These are phyloP conservation scores for Austropuccinia psidii DNA, from an alignment of 1,284 basidiomycete species.

Conservation along the genomic window DNA sequence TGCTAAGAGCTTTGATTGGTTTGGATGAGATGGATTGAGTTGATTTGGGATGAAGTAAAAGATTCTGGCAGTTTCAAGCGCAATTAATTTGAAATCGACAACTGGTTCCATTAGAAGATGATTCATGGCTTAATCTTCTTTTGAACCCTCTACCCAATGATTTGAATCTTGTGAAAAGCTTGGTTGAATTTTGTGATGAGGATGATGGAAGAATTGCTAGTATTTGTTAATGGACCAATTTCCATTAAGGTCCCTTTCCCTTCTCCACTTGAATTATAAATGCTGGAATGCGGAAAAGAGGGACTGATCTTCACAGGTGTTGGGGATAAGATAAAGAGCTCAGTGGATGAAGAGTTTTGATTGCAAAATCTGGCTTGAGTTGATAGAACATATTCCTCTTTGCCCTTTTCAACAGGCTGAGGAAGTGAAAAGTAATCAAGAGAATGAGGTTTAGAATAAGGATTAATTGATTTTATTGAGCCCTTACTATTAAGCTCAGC, in stretches of 20 bases:
- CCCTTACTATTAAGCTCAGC: neutral
- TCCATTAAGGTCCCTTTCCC: neutral
- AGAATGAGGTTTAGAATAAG: neutral
- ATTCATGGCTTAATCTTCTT: constrained; percentile 19
- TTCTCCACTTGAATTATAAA: neutral
- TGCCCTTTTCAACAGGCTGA: constrained; percentile 6
- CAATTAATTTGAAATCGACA: neutral
- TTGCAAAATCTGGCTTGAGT: neutral
- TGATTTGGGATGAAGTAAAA: too few species aligned
- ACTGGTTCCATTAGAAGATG: neutral
- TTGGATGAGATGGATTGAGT: too few species aligned
- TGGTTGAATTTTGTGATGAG: neutral
- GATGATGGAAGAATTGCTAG: neutral
- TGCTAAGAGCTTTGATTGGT: too few species aligned
- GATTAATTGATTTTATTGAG: neutral
- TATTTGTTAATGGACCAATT: neutral
- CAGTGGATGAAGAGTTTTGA: constrained; percentile 11
- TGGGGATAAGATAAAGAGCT: neutral
- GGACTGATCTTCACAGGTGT: neutral
- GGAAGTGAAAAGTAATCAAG: constrained; percentile 33
- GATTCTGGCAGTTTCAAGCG: too few species aligned
- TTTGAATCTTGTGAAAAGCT: constrained; percentile 26
- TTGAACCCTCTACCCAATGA: constrained; percentile 14
- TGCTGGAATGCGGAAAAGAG: neutral
- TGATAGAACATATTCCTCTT: constrained; percentile 5